Base-by-base conservation (phyloP, 495 filamentous ascomycete genomes). In the Penicillium robsamsonii region DNA sequence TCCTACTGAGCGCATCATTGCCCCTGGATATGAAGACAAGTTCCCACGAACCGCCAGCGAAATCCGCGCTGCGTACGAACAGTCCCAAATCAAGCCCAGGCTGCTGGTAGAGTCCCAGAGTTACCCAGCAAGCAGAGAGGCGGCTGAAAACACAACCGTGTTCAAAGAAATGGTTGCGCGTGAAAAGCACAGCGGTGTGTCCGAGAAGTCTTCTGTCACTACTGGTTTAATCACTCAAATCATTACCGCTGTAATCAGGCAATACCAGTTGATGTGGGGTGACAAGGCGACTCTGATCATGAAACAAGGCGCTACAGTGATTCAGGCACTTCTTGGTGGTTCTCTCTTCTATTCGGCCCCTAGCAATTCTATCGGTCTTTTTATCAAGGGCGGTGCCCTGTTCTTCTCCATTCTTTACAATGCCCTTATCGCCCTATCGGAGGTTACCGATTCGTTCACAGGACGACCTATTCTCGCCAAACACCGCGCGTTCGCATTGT, bases 331-430 rank as follows among this genome's bases (percentile, higher is more conserved):
- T 24, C 64, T 75, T 27, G 68, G 59, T 20, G 70, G 71, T 2
- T 75, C 70, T 0, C 59, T 66, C 0, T 75, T 70, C 57, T 75
- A 72, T 50, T 61, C 66, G 24, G 58, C 69, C 13, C 64, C 69
- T 0, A 44, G 63, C n/a, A 70, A 61, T 29, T 63, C 66, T 0
- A 56, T 42, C 6, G 79, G 79, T 17, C 64, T 80, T n/a, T 81
- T 80, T 51, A 60, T 73, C 46, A 80, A 81, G 55, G 70, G 67
- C 8, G 79, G 79, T 55, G 73, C 73, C 12, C 50, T 81, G 22
- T 91, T 91, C 73, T 88, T 90, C 68, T 77, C 83, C 45, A 60
- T 90, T 3, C 69, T 92, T 20, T 90, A 89, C 69, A 86, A 87
- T 60, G 79, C 79, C 40, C 76, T 91, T 45, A 71, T 88, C 9